These are phyloP conservation scores for Solanum ahanhuiri DNA, from an alignment of 257 asterid species.

Conservation along the genomic window DNA sequence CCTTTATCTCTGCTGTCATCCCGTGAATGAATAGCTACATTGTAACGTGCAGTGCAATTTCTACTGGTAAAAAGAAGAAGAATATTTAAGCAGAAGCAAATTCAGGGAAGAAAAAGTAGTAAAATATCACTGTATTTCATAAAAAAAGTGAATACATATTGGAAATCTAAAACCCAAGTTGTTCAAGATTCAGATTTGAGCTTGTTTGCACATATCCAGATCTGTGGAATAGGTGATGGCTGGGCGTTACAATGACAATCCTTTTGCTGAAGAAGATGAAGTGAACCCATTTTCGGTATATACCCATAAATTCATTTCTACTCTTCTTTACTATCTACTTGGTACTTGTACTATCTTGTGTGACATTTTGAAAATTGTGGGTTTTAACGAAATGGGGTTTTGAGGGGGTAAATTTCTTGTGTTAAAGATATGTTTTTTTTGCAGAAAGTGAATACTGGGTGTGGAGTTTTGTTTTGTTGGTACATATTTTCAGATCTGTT, in stretches of 20 bases:
- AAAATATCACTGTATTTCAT: not conserved
- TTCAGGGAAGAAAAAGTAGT: not conserved
- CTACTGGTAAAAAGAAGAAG: not conserved
- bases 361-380: not conserved
- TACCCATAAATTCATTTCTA: not conserved
- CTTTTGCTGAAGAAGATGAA: conserved; percentile 67
- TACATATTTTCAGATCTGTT: not conserved
- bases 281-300: conserved; percentile 84
- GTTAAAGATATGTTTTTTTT: not conserved
- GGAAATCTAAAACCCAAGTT: not conserved
- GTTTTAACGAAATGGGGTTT: not conserved
- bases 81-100: not conserved
- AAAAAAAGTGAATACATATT: not conserved
- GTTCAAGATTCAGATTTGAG: not conserved
- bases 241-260: conserved; percentile 64
- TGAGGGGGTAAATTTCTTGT: not conserved
- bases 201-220: not conserved
- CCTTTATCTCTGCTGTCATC: not conserved
- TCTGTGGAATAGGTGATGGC: conserved; percentile 32
- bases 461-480: not conserved
- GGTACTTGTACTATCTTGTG: not conserved
- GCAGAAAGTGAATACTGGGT: not conserved
- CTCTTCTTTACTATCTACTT: not conserved
- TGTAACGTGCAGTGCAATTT: not conserved
- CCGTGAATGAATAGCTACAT: not conserved